phyloP scores from a whole-genome alignment of 2,329 filamentous ascomycete genomes.

The Calycina marina region DNA sequence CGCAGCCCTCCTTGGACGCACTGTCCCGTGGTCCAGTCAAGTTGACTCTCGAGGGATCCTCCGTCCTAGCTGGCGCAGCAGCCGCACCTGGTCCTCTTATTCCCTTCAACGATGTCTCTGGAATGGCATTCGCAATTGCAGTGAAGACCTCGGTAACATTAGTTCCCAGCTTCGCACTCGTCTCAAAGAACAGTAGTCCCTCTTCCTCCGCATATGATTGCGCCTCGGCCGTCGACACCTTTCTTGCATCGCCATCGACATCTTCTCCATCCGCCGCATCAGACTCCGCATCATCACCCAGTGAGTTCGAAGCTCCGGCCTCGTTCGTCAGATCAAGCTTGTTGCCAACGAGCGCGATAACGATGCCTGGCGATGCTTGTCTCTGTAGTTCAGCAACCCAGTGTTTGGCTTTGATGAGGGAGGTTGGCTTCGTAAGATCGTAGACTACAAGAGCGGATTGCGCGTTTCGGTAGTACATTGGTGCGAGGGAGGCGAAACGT shows the following conservation, averaged over 20 bases:
- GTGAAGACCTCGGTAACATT: conserved; percentile 96
- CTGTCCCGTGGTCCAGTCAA: conserved; percentile 58
- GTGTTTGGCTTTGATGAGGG: conserved; percentile 92
- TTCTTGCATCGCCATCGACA: conserved; percentile 62
- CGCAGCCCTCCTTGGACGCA: conserved; percentile 80
- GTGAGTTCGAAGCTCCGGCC: conserved; percentile 30
- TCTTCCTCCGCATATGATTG: conserved; percentile 92
- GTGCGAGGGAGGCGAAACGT: conserved; percentile 87
- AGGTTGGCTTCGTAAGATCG: conserved; percentile 93
- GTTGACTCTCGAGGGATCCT: conserved; percentile 67
- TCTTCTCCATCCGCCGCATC: conserved; percentile 37
- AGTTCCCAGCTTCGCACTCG: conserved; percentile 87
- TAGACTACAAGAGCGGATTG: conserved; percentile 96
- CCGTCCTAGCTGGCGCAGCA: conserved; percentile 39
- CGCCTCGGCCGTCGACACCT: conserved; percentile 82
- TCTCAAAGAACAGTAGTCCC: conserved; percentile 90
- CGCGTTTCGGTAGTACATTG: conserved; percentile 99
- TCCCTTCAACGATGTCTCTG: conserved; percentile 89
- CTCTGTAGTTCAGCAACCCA: conserved; percentile 97
- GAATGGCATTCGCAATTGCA: conserved; percentile 94
- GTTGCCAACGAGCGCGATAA: conserved; percentile 94
- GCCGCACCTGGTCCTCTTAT: conserved; percentile 55
- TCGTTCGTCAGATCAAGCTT: conserved; percentile 79
- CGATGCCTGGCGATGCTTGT: conserved; percentile 89
- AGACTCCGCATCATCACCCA: conserved; percentile 31